Conservation (phyloP, 202 grass and related monocot genomes). For the Panicum hallii region DNA sequence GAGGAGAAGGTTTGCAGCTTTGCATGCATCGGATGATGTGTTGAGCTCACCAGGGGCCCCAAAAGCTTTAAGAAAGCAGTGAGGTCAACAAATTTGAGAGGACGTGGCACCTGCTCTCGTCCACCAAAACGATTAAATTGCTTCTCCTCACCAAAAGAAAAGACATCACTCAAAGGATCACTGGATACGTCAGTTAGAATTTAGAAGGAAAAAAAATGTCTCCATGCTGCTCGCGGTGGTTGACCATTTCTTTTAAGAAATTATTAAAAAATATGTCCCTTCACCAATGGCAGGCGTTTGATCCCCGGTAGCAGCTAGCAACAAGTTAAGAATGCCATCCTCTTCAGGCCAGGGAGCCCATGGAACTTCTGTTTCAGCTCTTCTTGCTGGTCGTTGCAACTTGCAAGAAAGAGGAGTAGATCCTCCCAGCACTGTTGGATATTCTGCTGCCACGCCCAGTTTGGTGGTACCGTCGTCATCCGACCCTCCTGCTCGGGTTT, state of each 20-base stretch:
- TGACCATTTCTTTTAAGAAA: no score
- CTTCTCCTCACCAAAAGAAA: background rate
- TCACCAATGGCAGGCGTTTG: no score
- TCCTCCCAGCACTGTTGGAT: constrained; percentile 8
- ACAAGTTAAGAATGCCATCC: no score
- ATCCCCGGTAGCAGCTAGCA: no score
- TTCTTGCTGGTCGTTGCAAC: background rate
- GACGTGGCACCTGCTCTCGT: background rate
- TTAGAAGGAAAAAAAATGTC: no score
- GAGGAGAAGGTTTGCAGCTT: background rate
- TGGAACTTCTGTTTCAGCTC: background rate
- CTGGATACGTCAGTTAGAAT: background rate
- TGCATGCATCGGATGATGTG: background rate
- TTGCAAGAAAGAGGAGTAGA: background rate
- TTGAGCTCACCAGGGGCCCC: background rate
- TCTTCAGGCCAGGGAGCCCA: no score
- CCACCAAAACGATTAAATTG: background rate
- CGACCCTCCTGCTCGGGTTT: constrained; percentile 1
- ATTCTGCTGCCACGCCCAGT: background rate
- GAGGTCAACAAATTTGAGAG: constrained; percentile 2
- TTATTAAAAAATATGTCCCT: no score
- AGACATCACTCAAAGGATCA: background rate
- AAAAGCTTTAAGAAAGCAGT: background rate
- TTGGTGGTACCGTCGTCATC: background rate
- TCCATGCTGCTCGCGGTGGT: no score